These are phyloP conservation scores for Micromonas pusilla DNA, from an alignment of 139 green algal genomes.

Conservation along the genomic window DNA sequence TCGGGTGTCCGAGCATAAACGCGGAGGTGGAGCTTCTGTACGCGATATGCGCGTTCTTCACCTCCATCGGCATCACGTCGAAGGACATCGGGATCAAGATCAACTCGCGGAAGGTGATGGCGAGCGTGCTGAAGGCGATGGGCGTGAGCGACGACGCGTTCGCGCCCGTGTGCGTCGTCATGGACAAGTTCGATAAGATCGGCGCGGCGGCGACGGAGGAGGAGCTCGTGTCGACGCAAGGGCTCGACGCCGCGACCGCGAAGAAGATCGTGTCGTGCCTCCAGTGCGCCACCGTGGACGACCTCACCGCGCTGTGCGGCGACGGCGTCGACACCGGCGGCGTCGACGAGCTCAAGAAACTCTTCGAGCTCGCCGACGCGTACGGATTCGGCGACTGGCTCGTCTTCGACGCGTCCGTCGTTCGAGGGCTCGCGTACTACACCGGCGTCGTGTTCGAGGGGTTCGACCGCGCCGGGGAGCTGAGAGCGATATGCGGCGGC, in stretches of 20 bases:
- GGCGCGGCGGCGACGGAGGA: conserved; percentile 55
- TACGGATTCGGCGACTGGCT: conserved; percentile 88
- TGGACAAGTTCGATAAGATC: conserved; percentile 92
- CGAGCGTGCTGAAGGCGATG: conserved; percentile 56
- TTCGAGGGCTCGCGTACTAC: conserved; percentile 96
- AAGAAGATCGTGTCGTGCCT: conserved; percentile 66
- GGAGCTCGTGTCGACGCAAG: conserved; percentile 70
- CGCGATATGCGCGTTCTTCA: conserved; percentile 84
- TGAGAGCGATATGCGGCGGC: conserved; percentile 92
- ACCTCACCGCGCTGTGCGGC: not conserved
- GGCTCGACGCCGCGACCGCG: conserved; percentile 53
- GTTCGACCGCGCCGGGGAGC: conserved; percentile 77
- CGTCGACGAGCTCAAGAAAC: conserved; percentile 64
- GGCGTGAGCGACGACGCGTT: conserved; percentile 62
- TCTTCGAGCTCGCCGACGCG: conserved; percentile 77
- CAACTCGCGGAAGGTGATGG: conserved; percentile 77
- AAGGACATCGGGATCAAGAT: conserved; percentile 86
- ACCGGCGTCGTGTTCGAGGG: conserved; percentile 74
- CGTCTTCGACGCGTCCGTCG: conserved; percentile 82
- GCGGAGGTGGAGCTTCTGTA: conserved; percentile 93
- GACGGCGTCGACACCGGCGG: conserved; percentile 37
- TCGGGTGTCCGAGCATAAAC: conserved; percentile 71
- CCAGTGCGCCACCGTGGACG: conserved; percentile 1
- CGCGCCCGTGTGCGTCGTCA: conserved; percentile 61
- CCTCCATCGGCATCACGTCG: conserved; percentile 46